These are phyloP conservation scores for Arabidopsis suecica DNA, from an alignment of 345 rosid species.

Conservation along the genomic window DNA sequence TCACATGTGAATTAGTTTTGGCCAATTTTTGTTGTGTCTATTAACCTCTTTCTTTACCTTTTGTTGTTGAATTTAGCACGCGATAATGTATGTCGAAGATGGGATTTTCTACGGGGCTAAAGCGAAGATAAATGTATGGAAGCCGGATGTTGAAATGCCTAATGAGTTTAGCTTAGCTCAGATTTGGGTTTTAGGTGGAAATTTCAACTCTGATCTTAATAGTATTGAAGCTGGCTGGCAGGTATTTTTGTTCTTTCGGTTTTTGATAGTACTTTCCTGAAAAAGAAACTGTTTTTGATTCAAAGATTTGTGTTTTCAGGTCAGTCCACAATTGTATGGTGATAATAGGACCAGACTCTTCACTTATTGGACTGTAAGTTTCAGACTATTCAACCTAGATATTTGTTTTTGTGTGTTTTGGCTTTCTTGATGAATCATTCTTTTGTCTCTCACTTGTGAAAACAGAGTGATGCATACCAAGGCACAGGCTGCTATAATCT, in stretches of 20 bases:
- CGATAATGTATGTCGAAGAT: slow-evolving; percentile 69
- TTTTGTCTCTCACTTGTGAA: slow-evolving; percentile 22
- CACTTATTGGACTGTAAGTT: slow-evolving; percentile 82
- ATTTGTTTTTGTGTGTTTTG: slow-evolving; percentile 16
- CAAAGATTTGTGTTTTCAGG: slow-evolving; percentile 50
- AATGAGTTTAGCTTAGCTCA: slow-evolving; percentile 79
- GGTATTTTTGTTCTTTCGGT: slow-evolving; percentile 38
- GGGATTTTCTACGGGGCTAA: slow-evolving; percentile 72
- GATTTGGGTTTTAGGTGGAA: slow-evolving; percentile 75
- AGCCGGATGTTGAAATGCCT: slow-evolving; percentile 65
- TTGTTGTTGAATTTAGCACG: slow-evolving; percentile 51
- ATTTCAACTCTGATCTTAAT: slow-evolving; percentile 72
- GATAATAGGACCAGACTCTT: slow-evolving; percentile 70
- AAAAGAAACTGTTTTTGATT: slow-evolving; percentile 5
- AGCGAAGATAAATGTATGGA: slow-evolving; percentile 78
- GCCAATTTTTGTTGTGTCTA: background rate
- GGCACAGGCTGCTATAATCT: slow-evolving; percentile 85
- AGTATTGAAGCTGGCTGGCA: slow-evolving; percentile 91
- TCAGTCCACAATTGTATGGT: slow-evolving; percentile 74
- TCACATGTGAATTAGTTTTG: background rate
- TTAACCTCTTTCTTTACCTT: background rate
- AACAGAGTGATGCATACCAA: slow-evolving; percentile 81
- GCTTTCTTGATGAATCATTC: background rate
- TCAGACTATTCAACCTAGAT: background rate
- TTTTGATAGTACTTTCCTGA: background rate